Evolutionary conservation across 148 eudicot species (phyloP), one percentile per base, ranked within the genome.

Genomic region (Rhododendron williamsianum): DNA sequence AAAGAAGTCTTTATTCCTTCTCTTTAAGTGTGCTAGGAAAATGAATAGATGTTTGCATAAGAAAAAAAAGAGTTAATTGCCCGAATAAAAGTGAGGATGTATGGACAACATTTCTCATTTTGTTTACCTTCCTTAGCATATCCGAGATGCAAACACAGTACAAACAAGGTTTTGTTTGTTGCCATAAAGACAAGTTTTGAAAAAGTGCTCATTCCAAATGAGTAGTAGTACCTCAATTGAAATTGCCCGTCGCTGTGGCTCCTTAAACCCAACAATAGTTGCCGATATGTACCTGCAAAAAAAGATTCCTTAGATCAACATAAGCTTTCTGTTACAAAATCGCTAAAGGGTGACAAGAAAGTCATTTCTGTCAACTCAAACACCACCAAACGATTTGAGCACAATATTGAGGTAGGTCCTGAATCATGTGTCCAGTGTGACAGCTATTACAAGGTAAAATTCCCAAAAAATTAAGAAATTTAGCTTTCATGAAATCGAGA

Each of bases 181-280:
- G 6, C 18, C 78, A 35, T 74, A 74, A 6, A 48, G 21, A 81
- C 16, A 72, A 69, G 15, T 23, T 51, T 67, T 35, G 58, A 15
- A 80, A 81, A 10, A 9, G 38, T 18, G 19, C 12, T 19, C 13
- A 54, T 46, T 23, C 23, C 79, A 85, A 13, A 60, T 58, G 16
- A 78, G 30, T 82, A 84, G 71, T 84, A 92, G 71, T 85, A 94
- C 97, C 93, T 94, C 97, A 83, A 94, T 92, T 43, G 97, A 94
- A 82, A 92, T 87, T 10, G 97, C 94, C 35, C 97, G 97, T 6
- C 95, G 87, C 84, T 94, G 95, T 65, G 87, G 81, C 84, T 94
- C 97, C 78, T 82, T 89, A 63, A 91, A 92, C 82, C 97, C 94
- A 85, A 82, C 90, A 74, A 91, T 23, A 84, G 93, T 89, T 82